Base-by-base conservation (phyloP, 2,329 filamentous ascomycete species). In the Didymella segeticola region DNA sequence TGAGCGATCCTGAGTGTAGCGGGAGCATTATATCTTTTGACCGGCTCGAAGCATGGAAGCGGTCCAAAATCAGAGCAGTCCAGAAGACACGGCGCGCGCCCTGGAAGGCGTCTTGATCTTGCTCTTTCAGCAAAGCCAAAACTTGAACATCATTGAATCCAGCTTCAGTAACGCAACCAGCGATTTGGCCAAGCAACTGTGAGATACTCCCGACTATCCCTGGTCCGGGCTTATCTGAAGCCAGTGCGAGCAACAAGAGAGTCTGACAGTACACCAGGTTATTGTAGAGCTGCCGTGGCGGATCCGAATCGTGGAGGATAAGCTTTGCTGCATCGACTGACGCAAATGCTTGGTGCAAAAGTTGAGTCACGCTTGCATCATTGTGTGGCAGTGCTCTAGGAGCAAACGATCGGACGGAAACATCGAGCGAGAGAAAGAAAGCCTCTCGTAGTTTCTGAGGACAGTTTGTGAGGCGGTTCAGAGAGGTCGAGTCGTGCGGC, bases 31-130 rank as follows among this genome's bases (percentile, higher is more conserved):
- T 65, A 34, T 73, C 67, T 29, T 67, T 73, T 7, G 63, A 68
- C 30, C 68, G 64, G 49, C 67, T 68, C 38, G 71, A 69, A 11
- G 72, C 71, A 45, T 75, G 66, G 37, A 74, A 74, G 19, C 71
- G 69, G 42, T 75, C 73, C n/a, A 75, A 34, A 25, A 74, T 72
- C 43, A 75, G 68, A 1, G 70, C 60, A 29, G 68, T 61, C 72
- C 72, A 75, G 47, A 74, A 75, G 2, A 72, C 63, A 41, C 71
- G 72, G 2, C 73, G 67, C 25, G 70, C 62, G 19, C 64, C 59
- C 8, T 72, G 61, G 23, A 64, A 71, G 7, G 58, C 39, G 15
- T 75, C 71, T 23, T 56, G 50, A 29, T 72, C 69, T 41, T 72
- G 70, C 10, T 73, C 67, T 39, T 67, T 67, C 8, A 74, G 41